Conservation (phyloP, 352 stramenopile genomes). For the Globisporangium megalacanthum region DNA sequence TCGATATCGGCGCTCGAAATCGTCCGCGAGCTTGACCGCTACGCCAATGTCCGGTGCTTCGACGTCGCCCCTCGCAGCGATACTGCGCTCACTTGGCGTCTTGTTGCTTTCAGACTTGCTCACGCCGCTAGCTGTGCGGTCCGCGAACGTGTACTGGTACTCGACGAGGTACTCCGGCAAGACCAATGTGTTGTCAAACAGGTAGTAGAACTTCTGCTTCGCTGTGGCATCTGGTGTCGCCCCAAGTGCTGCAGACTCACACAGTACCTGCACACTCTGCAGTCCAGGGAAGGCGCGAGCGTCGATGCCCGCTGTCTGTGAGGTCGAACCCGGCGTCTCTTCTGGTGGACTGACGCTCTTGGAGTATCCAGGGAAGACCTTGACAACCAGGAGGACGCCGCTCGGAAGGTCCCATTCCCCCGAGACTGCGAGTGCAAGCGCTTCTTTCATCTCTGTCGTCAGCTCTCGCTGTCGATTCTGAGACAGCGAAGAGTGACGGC, state of each 20-base stretch:
- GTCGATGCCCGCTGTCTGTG: slow-evolving; percentile 3
- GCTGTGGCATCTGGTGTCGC: slow-evolving; percentile 2
- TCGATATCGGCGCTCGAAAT: slow-evolving; percentile 63
- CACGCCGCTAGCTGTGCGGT: background rate
- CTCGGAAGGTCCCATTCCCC: slow-evolving; percentile 47
- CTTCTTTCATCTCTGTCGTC: slow-evolving; percentile 34
- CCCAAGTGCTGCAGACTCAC: background rate
- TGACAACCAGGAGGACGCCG: slow-evolving; percentile 64
- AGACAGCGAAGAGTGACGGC: slow-evolving; percentile 14
- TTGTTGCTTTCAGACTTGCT: background rate
- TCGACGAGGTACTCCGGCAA: slow-evolving; percentile 86
- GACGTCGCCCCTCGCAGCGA: background rate
- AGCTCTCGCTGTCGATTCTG: slow-evolving; percentile 20
- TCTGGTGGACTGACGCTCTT: slow-evolving; percentile 20
- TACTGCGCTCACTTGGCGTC: background rate
- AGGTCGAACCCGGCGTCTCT: background rate
- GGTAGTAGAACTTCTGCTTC: slow-evolving; percentile 67
- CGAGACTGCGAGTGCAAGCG: slow-evolving; percentile 23
- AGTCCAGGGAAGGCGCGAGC: slow-evolving; percentile 31
- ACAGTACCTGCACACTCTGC: slow-evolving; percentile 49
- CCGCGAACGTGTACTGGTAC: slow-evolving; percentile 49
- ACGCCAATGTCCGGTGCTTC: slow-evolving; percentile 28
- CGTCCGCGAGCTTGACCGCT: slow-evolving; percentile 27
- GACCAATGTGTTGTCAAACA: slow-evolving; percentile 75
- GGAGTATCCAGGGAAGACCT: slow-evolving; percentile 78